These are phyloP conservation scores for Cordia subcordata DNA, from an alignment of 257 asterid species.

Conservation along the genomic window DNA sequence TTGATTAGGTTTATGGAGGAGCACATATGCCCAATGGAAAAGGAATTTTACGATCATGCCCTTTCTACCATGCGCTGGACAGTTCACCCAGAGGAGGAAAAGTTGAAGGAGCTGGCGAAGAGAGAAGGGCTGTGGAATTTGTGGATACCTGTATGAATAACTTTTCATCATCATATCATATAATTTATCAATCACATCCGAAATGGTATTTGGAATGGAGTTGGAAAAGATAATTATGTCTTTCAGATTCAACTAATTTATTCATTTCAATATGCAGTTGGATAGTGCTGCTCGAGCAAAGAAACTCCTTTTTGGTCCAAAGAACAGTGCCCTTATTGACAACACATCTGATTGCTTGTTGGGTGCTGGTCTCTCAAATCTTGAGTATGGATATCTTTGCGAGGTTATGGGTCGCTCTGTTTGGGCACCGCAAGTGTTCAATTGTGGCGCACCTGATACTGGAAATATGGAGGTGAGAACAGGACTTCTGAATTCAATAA, in stretches of 20 bases:
- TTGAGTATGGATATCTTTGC: slow-evolving; percentile 88
- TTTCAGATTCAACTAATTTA: not conserved
- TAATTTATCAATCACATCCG: not conserved
- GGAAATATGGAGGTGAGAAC: slow-evolving; percentile 96
- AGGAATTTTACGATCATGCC: slow-evolving; percentile 70
- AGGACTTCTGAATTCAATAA: slow-evolving; percentile 7
- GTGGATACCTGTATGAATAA: slow-evolving; percentile 76
- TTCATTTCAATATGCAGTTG: slow-evolving; percentile 40
- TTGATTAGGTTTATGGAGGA: slow-evolving; percentile 77
- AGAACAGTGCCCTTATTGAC: slow-evolving; percentile 25
- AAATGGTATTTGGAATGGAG: not conserved
- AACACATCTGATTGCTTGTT: slow-evolving; percentile 48
- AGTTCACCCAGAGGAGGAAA: slow-evolving; percentile 85
- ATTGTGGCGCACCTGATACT: slow-evolving; percentile 97
- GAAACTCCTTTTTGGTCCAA: slow-evolving; percentile 42
- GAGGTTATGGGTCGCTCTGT: slow-evolving; percentile 92
- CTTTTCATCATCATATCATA: slow-evolving; percentile 4
- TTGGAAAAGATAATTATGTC: not conserved
- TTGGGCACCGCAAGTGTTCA: slow-evolving; percentile 95
- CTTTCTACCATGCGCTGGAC: slow-evolving; percentile 76
- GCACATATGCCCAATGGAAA: slow-evolving; percentile 79
- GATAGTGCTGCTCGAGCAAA: slow-evolving; percentile 92
- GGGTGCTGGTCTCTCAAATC: slow-evolving; percentile 88
- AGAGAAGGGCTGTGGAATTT: slow-evolving; percentile 88
- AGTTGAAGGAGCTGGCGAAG: slow-evolving; percentile 77